Percentiles rank a stretch among this genome's conserved stretches.
Conservation (phyloP, 176 grass and related monocot species). For the Puya raimondii region DNA sequence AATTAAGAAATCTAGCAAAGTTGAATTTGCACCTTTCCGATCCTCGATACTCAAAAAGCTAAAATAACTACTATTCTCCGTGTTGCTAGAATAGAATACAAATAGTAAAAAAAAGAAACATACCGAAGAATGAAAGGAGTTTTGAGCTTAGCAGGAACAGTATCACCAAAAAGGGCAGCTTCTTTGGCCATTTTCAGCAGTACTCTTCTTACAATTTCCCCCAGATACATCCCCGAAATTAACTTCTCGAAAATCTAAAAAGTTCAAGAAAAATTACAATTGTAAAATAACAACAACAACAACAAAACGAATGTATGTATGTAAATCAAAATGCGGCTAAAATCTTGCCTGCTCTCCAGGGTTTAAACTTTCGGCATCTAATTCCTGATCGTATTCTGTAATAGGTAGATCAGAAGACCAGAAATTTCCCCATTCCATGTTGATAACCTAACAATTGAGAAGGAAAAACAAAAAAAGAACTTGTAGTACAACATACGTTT, state of each 20-base stretch:
- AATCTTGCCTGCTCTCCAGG: constrained; percentile 73
- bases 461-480: constrained; percentile 1
- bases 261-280: constrained; percentile 6
- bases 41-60: not conserved
- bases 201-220: constrained; percentile 19
- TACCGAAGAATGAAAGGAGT: not conserved
- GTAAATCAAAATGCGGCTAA: not conserved
- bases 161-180: constrained; percentile 11
- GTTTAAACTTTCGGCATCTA: constrained; percentile 72
- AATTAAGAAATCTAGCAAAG: too few relatives aligned
- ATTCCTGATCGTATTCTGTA: constrained; percentile 56
- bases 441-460: constrained; percentile 51
- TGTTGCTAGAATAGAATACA: not conserved
- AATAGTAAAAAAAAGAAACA: not conserved
- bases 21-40: too few relatives aligned
- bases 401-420: constrained; percentile 44
- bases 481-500: not conserved
- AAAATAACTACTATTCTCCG: not conserved
- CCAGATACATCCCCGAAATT: constrained; percentile 25
- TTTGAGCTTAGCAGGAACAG: not conserved
- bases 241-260: constrained; percentile 87
- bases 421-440: constrained; percentile 97
- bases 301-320: not conserved
- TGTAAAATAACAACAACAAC: not conserved
- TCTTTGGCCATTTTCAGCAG: constrained; percentile 14